Base-by-base conservation (phyloP, 2,329 filamentous ascomycete species). In the Ophiostoma sp. region DNA sequence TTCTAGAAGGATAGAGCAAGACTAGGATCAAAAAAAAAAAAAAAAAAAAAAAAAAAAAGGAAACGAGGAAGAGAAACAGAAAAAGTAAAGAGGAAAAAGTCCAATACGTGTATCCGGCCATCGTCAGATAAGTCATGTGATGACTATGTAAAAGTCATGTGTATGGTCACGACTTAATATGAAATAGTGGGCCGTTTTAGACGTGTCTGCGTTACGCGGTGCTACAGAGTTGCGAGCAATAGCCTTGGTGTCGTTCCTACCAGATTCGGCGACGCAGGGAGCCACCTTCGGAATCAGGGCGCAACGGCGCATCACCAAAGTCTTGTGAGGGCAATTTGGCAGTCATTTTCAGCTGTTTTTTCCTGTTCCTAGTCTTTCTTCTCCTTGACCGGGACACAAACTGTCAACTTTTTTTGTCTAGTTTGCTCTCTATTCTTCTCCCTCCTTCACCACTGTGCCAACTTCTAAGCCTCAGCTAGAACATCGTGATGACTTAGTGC, bases 401-500 rank as follows among this genome's bases (percentile, higher is more conserved):
- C 10, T 27, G 17, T n/a, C 10, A 23, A n/a, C 33, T 8, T 65
- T 11, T 4, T 65, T 23, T n/a, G 1, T 20, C 17, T 8, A 27
- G 11, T 31, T 60, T 33, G 1, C 35, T 27, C 20, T 62, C 10
- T 6, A 10, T 23, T 23, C 10, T 27, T 23, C 33, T 35, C 15
- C 6, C 31, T 35, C 33, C 20, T n/a, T 27, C 62, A 62, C 17
- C 17, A 11, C 7, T n/a, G 31, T n/a, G 33, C 23, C 31, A 39
- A 33, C 60, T 33, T 48, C 20, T 23, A 67, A 31, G n/a, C 20
- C 27, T 67, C 54, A 66, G n/a, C 23, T 27, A 17, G 62, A 36
- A 44, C 65, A 67, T 71, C 69, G 69, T 68, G 41, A 67, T 71
- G 67, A 54, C 54, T 54, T 70, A 39, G 62, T 62, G 57, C 57